Evolutionary conservation across 768 basidiomycete genomes (phyloP).

Genomic region (Suillus paluster): DNA sequence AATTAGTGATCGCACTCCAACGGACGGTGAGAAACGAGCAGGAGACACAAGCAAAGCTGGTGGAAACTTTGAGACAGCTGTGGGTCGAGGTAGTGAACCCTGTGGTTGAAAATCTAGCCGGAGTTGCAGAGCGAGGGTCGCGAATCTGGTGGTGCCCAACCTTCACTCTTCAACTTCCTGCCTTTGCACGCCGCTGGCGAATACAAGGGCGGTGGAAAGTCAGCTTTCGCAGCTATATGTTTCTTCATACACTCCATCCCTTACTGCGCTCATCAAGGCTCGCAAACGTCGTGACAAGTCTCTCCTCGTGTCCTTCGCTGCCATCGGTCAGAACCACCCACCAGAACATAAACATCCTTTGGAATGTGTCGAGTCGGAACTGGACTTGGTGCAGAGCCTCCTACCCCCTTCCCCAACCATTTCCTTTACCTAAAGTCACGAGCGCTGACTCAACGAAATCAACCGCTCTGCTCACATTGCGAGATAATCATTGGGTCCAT

Average conservation of each 20-base stretch:
- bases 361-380: neutral
- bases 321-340: constrained; percentile 10
- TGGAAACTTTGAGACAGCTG: neutral
- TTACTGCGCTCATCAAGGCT: too few relatives aligned
- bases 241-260: too few relatives aligned
- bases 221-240: too few relatives aligned
- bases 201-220: too few relatives aligned
- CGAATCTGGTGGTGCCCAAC: constrained; percentile 15
- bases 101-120: constrained; percentile 2
- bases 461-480: constrained; percentile 12
- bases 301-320: constrained; percentile 15
- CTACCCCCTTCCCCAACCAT: neutral
- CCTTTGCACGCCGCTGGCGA: too few relatives aligned
- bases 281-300: neutral
- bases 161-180: too few relatives aligned
- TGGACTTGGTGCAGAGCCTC: too few relatives aligned
- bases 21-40: neutral
- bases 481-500: constrained; percentile 27
- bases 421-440: constrained; percentile 10
- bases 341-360: too few relatives aligned
- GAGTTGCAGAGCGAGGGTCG: constrained; percentile 9
- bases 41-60: too few relatives aligned
- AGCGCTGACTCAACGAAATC: neutral
- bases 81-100: constrained; percentile 5
- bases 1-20: too few relatives aligned